Evolutionary conservation across 768 basidiomycete genomes (phyloP).

Genomic region (Pleurotus pulmonarius): DNA sequence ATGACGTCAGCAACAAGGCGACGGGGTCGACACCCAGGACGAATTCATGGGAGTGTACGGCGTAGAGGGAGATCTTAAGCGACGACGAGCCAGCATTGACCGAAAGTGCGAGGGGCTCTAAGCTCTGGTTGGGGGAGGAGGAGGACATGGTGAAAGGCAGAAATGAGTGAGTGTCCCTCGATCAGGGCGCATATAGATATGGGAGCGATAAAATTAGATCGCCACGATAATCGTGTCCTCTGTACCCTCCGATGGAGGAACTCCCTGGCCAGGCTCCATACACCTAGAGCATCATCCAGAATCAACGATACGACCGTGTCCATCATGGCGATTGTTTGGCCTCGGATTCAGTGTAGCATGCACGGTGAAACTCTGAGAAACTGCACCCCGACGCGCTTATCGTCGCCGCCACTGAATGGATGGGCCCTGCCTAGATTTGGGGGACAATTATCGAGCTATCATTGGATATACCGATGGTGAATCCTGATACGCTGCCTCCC

Average conservation of each 20-base stretch:
- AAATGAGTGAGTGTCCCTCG: no score
- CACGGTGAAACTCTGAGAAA: no score
- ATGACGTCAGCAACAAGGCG: conserved; percentile 44
- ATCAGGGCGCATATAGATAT: no score
- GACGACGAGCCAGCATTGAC: conserved; percentile 84
- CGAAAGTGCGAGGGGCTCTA: conserved; percentile 48
- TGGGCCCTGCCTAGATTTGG: conserved; percentile 1
- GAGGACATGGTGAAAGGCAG: background rate
- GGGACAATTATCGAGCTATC: background rate
- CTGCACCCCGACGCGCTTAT: no score
- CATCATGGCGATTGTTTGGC: no score
- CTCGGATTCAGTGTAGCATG: background rate
- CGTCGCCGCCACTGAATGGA: no score
- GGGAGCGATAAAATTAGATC: no score
- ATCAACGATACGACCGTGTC: no score
- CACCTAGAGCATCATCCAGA: no score
- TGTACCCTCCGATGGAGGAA: no score
- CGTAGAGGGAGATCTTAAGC: conserved; percentile 76
- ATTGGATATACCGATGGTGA: background rate
- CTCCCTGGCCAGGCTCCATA: no score
- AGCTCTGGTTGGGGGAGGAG: background rate
- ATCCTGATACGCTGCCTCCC: background rate
- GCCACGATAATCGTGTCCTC: no score
- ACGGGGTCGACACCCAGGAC: conserved; percentile 23
- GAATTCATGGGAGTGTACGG: conserved; percentile 18